Evolutionary conservation across 148 eudicot species (phyloP), one percentile per base, ranked within the genome.

Genomic region (Mesembryanthemum crystallinum): DNA sequence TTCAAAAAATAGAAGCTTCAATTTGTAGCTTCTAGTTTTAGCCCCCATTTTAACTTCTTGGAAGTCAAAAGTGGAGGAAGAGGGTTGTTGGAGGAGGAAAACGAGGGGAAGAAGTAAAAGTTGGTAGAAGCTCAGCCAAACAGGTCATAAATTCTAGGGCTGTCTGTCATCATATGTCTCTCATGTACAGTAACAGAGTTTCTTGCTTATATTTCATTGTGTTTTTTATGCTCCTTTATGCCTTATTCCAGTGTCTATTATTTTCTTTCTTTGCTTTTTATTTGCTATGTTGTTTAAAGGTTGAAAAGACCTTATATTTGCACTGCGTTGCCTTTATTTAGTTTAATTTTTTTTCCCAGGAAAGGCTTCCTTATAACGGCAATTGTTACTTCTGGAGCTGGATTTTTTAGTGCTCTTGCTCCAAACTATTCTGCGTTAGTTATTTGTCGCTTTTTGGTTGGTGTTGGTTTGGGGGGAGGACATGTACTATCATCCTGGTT

Each of bases 381-480:
- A 47, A 83, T 78, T 45, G 65, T 92, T 77, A 88, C 92, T 55
- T 80, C 88, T 64, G 84, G 80, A 69, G 92, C 94, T 69, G 97
- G 97, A 33, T 81, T 92, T 45, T 64, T 85, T 52, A 89, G 94
- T 78, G 88, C 97, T 63, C 80, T 92, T 77, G 86, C 97, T 76
- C 97, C 97, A 60, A 92, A 88, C 74, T 92, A 83, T 65, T 55
- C 70, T 25, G 27, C 78, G 20, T 77, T 92, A 79, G 47, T 92
- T 30, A 58, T 88, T 33, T 76, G 84, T 69, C 94, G 97, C 39
- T 84, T 86, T 75, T 58, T 92, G 62, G 89, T 89, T 71, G 97
- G 97, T 69, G 74, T 88, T 63, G 92, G 97, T 78, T 82, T 92
- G 80, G 97, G 92, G 72, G 98, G 98, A 60, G 94, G 88, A 52